Conservation (phyloP, 352 stramenopile genomes). For the Phytophthora chlamydospora region DNA sequence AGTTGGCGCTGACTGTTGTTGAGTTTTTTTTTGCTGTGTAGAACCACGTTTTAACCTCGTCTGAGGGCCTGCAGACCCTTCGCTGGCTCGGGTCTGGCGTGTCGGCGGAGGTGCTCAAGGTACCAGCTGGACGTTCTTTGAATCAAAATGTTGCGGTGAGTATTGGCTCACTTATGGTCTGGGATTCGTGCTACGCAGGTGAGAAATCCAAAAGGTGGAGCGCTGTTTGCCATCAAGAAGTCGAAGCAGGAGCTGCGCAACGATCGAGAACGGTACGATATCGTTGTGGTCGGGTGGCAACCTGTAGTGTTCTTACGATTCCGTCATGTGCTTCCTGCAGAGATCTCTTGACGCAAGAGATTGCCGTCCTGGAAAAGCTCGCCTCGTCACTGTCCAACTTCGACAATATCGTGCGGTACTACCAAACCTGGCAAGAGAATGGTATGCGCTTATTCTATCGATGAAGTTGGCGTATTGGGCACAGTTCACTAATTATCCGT, state of each 20-base stretch:
- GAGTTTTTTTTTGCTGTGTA: constrained; percentile 13
- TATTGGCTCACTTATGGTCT: constrained; percentile 9
- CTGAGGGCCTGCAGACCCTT: constrained; percentile 63
- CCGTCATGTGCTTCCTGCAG: constrained; percentile 30
- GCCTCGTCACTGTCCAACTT: constrained; percentile 46
- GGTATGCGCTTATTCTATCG: constrained; percentile 34
- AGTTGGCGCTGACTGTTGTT: constrained; percentile 6
- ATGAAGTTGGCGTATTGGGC: neutral
- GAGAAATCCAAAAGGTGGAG: constrained; percentile 39
- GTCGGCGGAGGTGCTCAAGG: constrained; percentile 77
- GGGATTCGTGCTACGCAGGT: constrained; percentile 28
- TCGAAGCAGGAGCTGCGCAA: constrained; percentile 81
- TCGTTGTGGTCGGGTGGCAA: neutral
- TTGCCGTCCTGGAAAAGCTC: constrained; percentile 57
- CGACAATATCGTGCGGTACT: constrained; percentile 93
- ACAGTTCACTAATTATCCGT: neutral
- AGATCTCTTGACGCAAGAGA: constrained; percentile 68
- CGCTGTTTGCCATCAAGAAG: constrained; percentile 81
- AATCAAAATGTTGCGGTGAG: neutral
- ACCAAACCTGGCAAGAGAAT: constrained; percentile 95
- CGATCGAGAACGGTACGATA: constrained; percentile 65
- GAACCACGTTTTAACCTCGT: constrained; percentile 40
- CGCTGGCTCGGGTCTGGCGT: constrained; percentile 70
- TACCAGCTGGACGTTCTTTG: constrained; percentile 12
- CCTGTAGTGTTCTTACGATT: neutral